These are phyloP conservation scores for Tricholoma matsutake DNA, from an alignment of 768 basidiomycete species.

Conservation along the genomic window DNA sequence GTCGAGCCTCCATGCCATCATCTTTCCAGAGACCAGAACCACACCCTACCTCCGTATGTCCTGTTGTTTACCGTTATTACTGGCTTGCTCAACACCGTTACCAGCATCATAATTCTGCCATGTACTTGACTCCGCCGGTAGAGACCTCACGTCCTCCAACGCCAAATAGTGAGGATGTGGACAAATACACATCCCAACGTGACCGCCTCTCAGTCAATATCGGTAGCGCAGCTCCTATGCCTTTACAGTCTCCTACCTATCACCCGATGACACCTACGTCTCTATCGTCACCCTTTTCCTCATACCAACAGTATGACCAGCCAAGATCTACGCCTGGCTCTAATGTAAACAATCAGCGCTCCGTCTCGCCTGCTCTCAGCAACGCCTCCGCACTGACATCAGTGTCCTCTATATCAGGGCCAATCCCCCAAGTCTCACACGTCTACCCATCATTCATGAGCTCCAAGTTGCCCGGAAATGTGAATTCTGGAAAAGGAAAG, in stretches of 20 bases:
- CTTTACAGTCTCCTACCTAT: constrained; percentile 39
- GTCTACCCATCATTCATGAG: constrained; percentile 5
- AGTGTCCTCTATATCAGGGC: constrained; percentile 35
- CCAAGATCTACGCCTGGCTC: constrained; percentile 45
- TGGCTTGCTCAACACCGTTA: constrained; percentile 13
- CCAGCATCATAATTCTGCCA: constrained; percentile 23
- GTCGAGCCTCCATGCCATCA: constrained; percentile 21
- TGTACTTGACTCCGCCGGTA: constrained; percentile 36
- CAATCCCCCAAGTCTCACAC: constrained; percentile 17
- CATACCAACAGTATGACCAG: constrained; percentile 38
- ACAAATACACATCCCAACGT: constrained; percentile 26
- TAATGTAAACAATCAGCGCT: constrained; percentile 39
- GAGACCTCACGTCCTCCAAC: constrained; percentile 38
- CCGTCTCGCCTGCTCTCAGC: constrained; percentile 63
- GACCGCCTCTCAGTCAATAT: constrained; percentile 33
- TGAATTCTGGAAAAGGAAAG: constrained; percentile 22
- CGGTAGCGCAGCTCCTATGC: constrained; percentile 20
- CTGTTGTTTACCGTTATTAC: constrained; percentile 4
- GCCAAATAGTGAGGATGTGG: constrained; percentile 31
- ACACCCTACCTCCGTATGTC: constrained; percentile 17
- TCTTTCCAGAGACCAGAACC: constrained; percentile 14
- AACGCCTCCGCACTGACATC: constrained; percentile 51
- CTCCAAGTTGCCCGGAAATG: constrained; percentile 7
- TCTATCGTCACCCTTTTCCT: constrained; percentile 44
- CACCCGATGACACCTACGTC: constrained; percentile 45